Conservation (phyloP, 192 early-diverging fungal species). For the Endogone sp. region DNA sequence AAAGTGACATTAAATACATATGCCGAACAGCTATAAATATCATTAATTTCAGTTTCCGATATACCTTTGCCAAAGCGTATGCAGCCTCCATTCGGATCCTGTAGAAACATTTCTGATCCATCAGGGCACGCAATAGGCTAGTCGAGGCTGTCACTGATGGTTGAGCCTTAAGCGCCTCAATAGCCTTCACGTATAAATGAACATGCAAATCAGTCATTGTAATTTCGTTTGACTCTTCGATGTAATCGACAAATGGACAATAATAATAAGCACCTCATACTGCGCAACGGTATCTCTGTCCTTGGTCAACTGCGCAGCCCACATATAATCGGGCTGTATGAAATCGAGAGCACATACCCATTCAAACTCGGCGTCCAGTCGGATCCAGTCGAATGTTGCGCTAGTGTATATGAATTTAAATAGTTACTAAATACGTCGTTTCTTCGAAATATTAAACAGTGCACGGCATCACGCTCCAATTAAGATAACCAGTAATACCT, state of each 20-base stretch:
- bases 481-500: conserved; percentile 12
- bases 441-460: not conserved
- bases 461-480: conserved; percentile 8
- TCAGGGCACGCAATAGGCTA: conserved; percentile 69
- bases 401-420: conserved; percentile 18
- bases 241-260: no score
- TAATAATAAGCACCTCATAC: conserved; percentile 60
- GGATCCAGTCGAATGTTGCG: conserved; percentile 94
- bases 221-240: not conserved
- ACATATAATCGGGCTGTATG: conserved; percentile 92
- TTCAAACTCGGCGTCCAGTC: conserved; percentile 89
- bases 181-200: conserved; percentile 36
- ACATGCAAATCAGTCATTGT: conserved; percentile 5
- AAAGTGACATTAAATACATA: not conserved
- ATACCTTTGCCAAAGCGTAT: conserved; percentile 57
- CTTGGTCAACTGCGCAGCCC: conserved; percentile 86
- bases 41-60: not conserved
- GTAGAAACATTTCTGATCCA: conserved; percentile 80
- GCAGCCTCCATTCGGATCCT: conserved; percentile 82
- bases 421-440: not conserved
- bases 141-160: conserved; percentile 66
- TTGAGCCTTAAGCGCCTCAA: conserved; percentile 58
- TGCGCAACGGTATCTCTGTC: conserved; percentile 92
- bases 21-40: not conserved
- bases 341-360: conserved; percentile 90